These are phyloP conservation scores for Albophoma yamanashiensis DNA, from an alignment of 2,329 filamentous ascomycete species.

Conservation along the genomic window DNA sequence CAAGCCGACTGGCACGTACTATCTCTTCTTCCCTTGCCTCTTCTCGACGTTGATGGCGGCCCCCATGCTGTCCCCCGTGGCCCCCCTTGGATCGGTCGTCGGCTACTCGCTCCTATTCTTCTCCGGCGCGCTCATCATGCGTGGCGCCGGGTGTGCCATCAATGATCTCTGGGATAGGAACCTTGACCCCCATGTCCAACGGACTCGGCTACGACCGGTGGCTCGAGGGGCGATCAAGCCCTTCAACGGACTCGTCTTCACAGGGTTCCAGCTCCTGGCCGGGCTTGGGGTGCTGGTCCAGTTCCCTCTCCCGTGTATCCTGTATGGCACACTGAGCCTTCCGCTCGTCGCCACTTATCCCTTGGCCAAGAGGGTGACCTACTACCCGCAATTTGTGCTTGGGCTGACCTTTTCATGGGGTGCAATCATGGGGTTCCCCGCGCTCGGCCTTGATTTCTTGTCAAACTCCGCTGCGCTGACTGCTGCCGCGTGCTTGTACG, in stretches of 20 bases:
- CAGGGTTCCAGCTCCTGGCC: conserved; percentile 60
- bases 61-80: conserved; percentile 51
- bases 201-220: conserved; percentile 70
- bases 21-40: conserved; percentile 76
- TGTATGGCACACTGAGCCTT: conserved; percentile 67
- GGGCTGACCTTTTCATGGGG: conserved; percentile 86
- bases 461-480: conserved; percentile 49
- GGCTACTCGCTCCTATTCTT: conserved; percentile 62
- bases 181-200: conserved; percentile 67
- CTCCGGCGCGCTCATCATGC: conserved; percentile 71
- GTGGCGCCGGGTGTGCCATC: conserved; percentile 77
- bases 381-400: conserved; percentile 78
- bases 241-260: conserved; percentile 60
- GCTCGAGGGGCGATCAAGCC: conserved; percentile 69
- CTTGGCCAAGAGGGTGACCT: conserved; percentile 73
- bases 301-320: conserved; percentile 63
- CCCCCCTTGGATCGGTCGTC: conserved; percentile 48
- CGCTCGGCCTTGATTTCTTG: conserved; percentile 67
- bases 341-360: conserved; percentile 67
- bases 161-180: conserved; percentile 89
- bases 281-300: conserved; percentile 67
- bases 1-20: conserved; percentile 73
- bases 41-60: conserved; percentile 78
- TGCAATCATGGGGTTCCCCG: conserved; percentile 78
- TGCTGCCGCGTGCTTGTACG: conserved; percentile 60